phyloP scores from a whole-genome alignment of 306 rosid genomes.

The Vigna radiata region DNA sequence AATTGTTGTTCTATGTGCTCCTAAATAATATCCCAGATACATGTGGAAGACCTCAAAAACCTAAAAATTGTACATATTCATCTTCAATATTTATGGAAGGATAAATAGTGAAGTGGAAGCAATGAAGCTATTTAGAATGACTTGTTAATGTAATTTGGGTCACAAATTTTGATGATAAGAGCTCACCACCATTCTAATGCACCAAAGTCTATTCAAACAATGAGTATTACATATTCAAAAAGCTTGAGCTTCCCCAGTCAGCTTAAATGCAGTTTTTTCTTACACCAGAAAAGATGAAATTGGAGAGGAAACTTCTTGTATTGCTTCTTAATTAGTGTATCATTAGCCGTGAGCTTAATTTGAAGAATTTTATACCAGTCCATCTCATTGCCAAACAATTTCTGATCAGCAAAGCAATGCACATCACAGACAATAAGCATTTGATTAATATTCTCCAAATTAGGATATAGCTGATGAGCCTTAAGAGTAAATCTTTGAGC shows the following conservation, averaged over 20 bases:
- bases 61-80: too few species aligned
- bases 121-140: too few species aligned
- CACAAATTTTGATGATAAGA: too few species aligned
- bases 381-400: constrained; percentile 57
- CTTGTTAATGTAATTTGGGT: too few species aligned
- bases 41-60: too few species aligned
- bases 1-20: too few species aligned
- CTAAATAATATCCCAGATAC: too few species aligned
- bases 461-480: constrained; percentile 81
- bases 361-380: constrained; percentile 92
- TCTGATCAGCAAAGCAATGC: constrained; percentile 77
- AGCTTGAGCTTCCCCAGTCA: constrained; percentile 85
- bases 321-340: constrained; percentile 78
- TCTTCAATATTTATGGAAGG: too few species aligned
- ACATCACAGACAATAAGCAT: constrained; percentile 88
- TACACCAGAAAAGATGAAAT: constrained; percentile 96
- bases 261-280: constrained; percentile 92
- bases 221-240: too few species aligned
- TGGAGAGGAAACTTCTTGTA: constrained; percentile 88
- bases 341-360: constrained; percentile 73
- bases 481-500: constrained; percentile 71
- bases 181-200: too few species aligned
- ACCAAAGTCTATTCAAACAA: too few species aligned
- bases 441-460: constrained; percentile 79
- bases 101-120: too few species aligned